Conservation (phyloP, 345 rosid species). For the Populus simonii region DNA sequence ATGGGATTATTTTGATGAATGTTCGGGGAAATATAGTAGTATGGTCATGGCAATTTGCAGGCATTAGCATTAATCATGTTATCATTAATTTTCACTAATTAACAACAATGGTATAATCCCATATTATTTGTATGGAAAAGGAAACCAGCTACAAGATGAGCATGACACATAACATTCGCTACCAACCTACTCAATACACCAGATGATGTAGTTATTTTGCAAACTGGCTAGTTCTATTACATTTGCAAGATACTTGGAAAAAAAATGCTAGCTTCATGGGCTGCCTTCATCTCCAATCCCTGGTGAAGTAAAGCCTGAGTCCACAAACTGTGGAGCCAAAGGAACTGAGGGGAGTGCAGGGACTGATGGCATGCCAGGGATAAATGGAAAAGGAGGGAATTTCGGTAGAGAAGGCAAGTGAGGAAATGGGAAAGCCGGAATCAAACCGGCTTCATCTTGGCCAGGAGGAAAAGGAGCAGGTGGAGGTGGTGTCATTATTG, state of each 20-base stretch:
- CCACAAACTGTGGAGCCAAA: not conserved
- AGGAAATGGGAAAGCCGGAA: slow-evolving; percentile 13
- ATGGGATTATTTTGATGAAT: not conserved
- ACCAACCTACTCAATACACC: not conserved
- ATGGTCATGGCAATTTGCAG: not conserved
- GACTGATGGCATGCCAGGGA: slow-evolving; percentile 8
- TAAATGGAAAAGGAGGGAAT: slow-evolving; percentile 21
- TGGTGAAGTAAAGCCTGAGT: not conserved
- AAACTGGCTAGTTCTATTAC: not conserved
- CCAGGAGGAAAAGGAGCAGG: not conserved
- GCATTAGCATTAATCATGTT: not conserved
- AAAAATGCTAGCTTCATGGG: not conserved
- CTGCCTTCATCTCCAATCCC: not conserved
- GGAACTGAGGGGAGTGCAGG: not conserved
- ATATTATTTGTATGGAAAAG: not conserved
- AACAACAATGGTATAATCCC: not conserved
- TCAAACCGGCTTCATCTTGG: not conserved
- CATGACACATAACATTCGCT: not conserved
- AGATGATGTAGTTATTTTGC: not conserved
- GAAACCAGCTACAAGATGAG: not conserved
- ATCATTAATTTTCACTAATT: not conserved
- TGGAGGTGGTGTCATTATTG: not conserved
- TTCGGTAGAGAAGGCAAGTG: slow-evolving; percentile 2
- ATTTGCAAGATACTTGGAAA: not conserved
- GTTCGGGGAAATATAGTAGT: not conserved